Conservation (phyloP, 2,329 filamentous ascomycete genomes). For the Endoconidiophora laricicola region DNA sequence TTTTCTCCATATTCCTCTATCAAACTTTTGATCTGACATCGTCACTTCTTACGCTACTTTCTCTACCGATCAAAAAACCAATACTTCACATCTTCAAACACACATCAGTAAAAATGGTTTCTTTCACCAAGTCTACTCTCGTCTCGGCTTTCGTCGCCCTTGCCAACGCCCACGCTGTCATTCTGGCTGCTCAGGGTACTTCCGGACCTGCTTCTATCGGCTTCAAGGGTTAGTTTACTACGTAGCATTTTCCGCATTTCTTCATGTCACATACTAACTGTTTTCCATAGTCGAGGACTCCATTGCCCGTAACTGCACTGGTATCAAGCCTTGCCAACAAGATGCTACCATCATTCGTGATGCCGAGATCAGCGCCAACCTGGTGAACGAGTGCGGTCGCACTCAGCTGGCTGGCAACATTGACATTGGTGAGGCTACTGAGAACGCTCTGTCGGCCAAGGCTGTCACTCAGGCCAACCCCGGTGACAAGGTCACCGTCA, state of each 20-base stretch:
- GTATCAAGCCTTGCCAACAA: conserved; percentile 48
- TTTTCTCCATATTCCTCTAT: neutral
- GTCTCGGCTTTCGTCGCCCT: conserved; percentile 17
- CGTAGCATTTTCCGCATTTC: neutral
- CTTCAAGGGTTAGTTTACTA: conserved; percentile 25
- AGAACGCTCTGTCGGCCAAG: conserved; percentile 30
- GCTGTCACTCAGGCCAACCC: conserved; percentile 32
- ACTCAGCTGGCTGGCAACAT: conserved; percentile 45
- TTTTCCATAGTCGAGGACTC: conserved; percentile 27
- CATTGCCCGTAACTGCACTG: conserved; percentile 45
- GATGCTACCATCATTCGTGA: conserved; percentile 48
- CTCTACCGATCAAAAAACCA: neutral
- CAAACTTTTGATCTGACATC: neutral
- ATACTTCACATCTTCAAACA: conserved; percentile 15
- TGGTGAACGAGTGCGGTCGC: conserved; percentile 44
- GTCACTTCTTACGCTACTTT: conserved; percentile 4
- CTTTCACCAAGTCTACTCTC: conserved; percentile 20
- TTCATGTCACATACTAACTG: conserved; percentile 4
- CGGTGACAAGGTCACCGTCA: conserved; percentile 28
- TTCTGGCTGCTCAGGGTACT: conserved; percentile 30
- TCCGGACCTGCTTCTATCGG: conserved; percentile 29
- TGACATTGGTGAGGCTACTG: conserved; percentile 39
- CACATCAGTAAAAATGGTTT: conserved; percentile 22
- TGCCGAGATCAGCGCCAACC: conserved; percentile 32
- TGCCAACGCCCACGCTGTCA: conserved; percentile 28